Base-by-base conservation (phyloP, 2,329 filamentous ascomycete genomes). In the Monosporascus sp. region DNA sequence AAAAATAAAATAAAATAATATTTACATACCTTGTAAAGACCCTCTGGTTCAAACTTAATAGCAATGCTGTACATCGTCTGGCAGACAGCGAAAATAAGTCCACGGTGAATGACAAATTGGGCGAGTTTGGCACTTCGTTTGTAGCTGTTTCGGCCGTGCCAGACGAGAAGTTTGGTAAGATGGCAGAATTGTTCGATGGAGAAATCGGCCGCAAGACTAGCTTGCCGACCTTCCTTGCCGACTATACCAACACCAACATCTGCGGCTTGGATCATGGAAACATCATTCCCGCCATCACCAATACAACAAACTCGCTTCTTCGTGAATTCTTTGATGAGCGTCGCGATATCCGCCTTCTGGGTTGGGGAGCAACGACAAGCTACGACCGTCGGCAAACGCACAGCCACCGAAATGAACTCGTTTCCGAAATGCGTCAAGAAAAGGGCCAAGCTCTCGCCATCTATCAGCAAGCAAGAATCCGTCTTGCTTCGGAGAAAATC, bases 11-110 rank as follows among this genome's bases (percentile, higher is more conserved):
- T n/a, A n/a, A n/a, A n/a, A n/a, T n/a, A n/a, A n/a, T n/a, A n/a
- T n/a, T n/a, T n/a, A n/a, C 57, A 60, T 71, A 81, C 79, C 72
- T 86, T 90, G 77, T 97, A 99, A 8, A 99, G 76, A 31, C 93
- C 94, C 62, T 96, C 90, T 0, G 94, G 95, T 68, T 97, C 90
- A 67, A 97, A 97, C 55, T 88, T 83, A 54, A 90, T 87, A 6
- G 93, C 92, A 56, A 97, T 95, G 68, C 89, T 95, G 76, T 93
- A 99, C 80, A 99, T 91, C 1, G 94, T 97, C 74, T 99, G 94
- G 64, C 92, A 97, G 27, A 97, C 91, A 51, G 84, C 87, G 65
- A 99, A 96, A 65, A 99, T 96, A 45, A 99, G 77, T 49, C 94
- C 94, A 64, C 94, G 88, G 68, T 99, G 95, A 63, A 99, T 99